Base-by-base conservation (phyloP, 257 asterid species). In the Ocimum tenuiflorum region DNA sequence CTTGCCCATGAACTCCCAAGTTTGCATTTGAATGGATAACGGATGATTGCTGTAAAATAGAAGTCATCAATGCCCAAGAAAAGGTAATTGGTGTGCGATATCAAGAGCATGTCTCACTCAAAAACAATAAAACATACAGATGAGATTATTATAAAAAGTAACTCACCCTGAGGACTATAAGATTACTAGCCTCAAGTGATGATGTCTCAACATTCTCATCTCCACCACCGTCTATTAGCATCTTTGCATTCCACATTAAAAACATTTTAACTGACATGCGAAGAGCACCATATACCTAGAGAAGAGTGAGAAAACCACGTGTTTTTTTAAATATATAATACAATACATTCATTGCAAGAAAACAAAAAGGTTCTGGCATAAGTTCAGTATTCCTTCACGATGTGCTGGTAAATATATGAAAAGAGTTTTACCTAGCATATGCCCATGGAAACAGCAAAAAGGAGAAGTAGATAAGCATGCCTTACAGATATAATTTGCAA, bases 231-330 rank as follows among this genome's bases (percentile, higher is more conserved):
- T 94, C 99, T 78, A 94, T 94, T 69, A 82, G 64, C 96, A 94
- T 83, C 75, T 64, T 66, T 29, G 99, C 82, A 76, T 91, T 94
- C 99, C 95, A 91, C 99, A 94, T 94, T 79, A 94, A 68, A 72
- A 91, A 86, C 95, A 94, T 91, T 79, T 94, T 94, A 56, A 94
- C 96, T 12, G 97, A 78, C 99, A 94, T 94, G 68, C 99, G 96
- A 70, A 94, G 97, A 65, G 99, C 99, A 67, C 99, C 99, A 78
- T 80, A 94, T 62, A 94, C 99, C 99, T 94, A 78, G 41, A 81
- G 52, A 63, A 56, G 41, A 58, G 66, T 48, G 33, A 74, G 69
- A 68, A 57, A 47, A 53, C 36, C 41, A n/a, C 19, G 46, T 65
- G 5, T 24, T 19, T 19, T n/a, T 10, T 27, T 27, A 72, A 13